Base-by-base conservation (phyloP, 2,329 filamentous ascomycete genomes). In the Diaporthe sp. region DNA sequence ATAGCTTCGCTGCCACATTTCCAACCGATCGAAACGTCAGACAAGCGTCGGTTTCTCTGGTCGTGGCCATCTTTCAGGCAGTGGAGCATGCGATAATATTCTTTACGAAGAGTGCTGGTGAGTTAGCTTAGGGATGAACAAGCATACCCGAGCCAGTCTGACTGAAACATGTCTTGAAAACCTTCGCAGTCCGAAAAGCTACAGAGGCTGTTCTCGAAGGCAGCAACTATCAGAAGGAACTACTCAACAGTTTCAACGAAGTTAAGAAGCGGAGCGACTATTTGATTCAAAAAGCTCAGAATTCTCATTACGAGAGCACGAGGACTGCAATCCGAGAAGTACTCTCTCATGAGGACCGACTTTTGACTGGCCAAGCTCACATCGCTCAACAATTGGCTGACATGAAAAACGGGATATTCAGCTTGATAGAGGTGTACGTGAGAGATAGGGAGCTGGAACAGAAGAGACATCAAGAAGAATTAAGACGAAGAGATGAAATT, bases 231-330 rank as follows among this genome's bases (percentile, higher is more conserved):
- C 39, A 65, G 25, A 65, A 46, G 7, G 25, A 46, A 8, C 4
- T 65, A 3, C 59, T 46, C 10, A 19, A n/a, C 8, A 65, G 42
- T 31, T 65, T 65, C 28, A 22, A 46, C 4, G 59, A 65, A 19
- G 42, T 65, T 7, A 42, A 65, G 59, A 65, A 65, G 25, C 59
- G 25, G 4, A 65, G 39, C 25, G 17, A 65, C 15, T n/a, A 65
- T 2, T 25, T 65, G 1, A 22, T 65, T 6, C 59, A 46, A 34
- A 65, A 65, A 15, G 59, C 59, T n/a, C 59, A 65, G 15, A 65
- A 65, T 9, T 62, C 59, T 1, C 59, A 65, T 19, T 65, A 12
- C 13, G 39, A n/a, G 25, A 37, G 25, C 1, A 46, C 59, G 10
- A 65, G 42, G 5, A 5, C 7, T 15, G 59, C 59, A n/a, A 62